Evolutionary conservation across 345 rosid species (phyloP), one percentile per base, ranked within the genome.

Genomic region (Arabidopsis thaliana): DNA sequence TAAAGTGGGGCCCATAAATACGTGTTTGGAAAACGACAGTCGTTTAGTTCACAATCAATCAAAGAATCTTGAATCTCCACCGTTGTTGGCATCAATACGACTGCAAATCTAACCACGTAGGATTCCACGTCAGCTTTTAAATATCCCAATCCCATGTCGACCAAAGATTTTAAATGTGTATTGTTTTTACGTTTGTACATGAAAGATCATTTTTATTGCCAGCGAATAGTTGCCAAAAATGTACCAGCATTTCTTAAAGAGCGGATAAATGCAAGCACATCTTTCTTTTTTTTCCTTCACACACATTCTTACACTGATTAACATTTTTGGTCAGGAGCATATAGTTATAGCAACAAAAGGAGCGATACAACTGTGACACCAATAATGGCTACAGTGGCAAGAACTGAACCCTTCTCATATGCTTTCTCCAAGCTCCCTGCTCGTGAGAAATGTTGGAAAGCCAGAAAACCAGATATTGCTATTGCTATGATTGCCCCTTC

Each of bases 401-500:
- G 60, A 82, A 91, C 25, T 75, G 97, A 87, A 74, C 85, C 87
- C 86, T 87, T 88, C 46, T 91, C 91, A 69, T 89, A 91, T 11
- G 98, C 83, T 57, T 60, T 84, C 70, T 57, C 79, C 81, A 91
- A 83, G 87, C 85, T 84, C 61, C 90, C 87, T 24, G 81, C 76
- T 73, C 87, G 61, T 55, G 93, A 85, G 81, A 93, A 88, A 80
- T 93, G 98, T 85, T 88, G 94, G 84, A 79, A 93, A 77, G 87
- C 97, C 85, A 93, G 48, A 78, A 87, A 91, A 30, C 72, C 86
- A 9, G 88, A 85, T 22, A 91, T 81, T 66, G 81, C 82, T 67
- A 91, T 53, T 50, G 86, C 53, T 66, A 89, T 78, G 68, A 89
- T 84, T 32, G 84, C 84, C 32, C 97, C 96, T 74, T 81, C 82